Percentiles rank a stretch among this genome's conserved stretches.
These are phyloP conservation scores for Thalassiosira profunda DNA, from an alignment of 108 stramenopile genomes.

Conservation along the genomic window DNA sequence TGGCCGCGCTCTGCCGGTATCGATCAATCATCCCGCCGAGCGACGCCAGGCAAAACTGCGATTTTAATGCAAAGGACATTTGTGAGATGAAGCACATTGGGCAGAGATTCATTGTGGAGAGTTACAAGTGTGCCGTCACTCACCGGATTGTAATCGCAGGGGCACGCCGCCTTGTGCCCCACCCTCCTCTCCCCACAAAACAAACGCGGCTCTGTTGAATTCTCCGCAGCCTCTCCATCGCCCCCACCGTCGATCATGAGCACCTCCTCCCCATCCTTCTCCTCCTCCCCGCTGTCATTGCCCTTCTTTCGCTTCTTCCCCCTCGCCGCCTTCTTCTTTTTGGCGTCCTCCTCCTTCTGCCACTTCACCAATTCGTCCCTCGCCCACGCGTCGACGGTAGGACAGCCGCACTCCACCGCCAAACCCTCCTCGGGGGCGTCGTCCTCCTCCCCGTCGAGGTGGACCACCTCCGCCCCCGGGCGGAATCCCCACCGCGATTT, in stretches of 20 bases:
- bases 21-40: constrained; percentile 79
- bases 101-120: neutral
- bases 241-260: neutral
- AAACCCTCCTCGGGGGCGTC: neutral
- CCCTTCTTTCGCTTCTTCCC: constrained; percentile 22
- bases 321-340: constrained; percentile 33
- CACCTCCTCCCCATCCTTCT: neutral
- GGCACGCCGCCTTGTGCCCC: neutral
- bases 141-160: constrained; percentile 33
- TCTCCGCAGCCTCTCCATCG: neutral
- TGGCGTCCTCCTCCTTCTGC: constrained; percentile 7
- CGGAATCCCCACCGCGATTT: neutral
- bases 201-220: neutral
- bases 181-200: constrained; percentile 16
- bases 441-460: constrained; percentile 19
- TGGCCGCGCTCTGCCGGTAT: constrained; percentile 31
- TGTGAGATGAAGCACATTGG: neutral
- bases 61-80: neutral
- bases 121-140: neutral
- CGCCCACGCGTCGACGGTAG: constrained; percentile 35
- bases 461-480: neutral
- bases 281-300: neutral
- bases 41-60: constrained; percentile 64
- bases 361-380: constrained; percentile 12
- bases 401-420: constrained; percentile 32